phyloP scores from a whole-genome alignment of 257 asterid species.

The Fraxinus excelsior region DNA sequence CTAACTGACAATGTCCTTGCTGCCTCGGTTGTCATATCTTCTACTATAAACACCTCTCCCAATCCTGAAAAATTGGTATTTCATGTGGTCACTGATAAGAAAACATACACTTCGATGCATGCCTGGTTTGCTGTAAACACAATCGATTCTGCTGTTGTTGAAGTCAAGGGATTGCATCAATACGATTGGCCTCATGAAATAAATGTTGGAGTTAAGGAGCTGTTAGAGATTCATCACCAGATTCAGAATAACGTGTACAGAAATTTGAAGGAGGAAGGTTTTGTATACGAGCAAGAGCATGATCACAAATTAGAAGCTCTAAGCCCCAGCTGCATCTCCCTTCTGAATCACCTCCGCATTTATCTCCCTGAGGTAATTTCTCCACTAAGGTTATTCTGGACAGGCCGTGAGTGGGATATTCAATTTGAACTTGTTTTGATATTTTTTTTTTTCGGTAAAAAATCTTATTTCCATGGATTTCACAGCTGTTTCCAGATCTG shows the following conservation, averaged over 20 bases:
- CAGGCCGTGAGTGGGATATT: slow-evolving; percentile 26
- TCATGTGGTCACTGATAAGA: slow-evolving; percentile 83
- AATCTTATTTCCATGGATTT: slow-evolving; percentile 40
- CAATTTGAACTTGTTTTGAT: slow-evolving; percentile 13
- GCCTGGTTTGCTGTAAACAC: slow-evolving; percentile 88
- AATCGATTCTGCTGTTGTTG: slow-evolving; percentile 57
- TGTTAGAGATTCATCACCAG: slow-evolving; percentile 74
- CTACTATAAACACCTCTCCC: slow-evolving; percentile 53
- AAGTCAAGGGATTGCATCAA: slow-evolving; percentile 89
- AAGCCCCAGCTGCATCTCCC: slow-evolving; percentile 67
- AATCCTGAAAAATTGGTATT: slow-evolving; percentile 64
- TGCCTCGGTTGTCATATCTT: slow-evolving; percentile 81
- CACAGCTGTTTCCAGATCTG: slow-evolving; percentile 85
- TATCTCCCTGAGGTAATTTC: slow-evolving; percentile 81
- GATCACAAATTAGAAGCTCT: slow-evolving; percentile 55
- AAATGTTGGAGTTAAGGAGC: slow-evolving; percentile 63
- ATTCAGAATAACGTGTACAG: slow-evolving; percentile 53
- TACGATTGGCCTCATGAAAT: slow-evolving; percentile 79
- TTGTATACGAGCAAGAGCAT: slow-evolving; percentile 37
- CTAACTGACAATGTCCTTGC: slow-evolving; percentile 88
- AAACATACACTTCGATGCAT: slow-evolving; percentile 79
- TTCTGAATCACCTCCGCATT: slow-evolving; percentile 77
- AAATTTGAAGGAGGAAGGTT: slow-evolving; percentile 42
- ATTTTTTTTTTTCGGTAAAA: slow-evolving; percentile 15
- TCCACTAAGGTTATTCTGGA: slow-evolving; percentile 2